Percentiles rank a stretch among this genome's conserved stretches.
phyloP scores from a whole-genome alignment of 768 basidiomycete species.

The Mycena polygramma region DNA sequence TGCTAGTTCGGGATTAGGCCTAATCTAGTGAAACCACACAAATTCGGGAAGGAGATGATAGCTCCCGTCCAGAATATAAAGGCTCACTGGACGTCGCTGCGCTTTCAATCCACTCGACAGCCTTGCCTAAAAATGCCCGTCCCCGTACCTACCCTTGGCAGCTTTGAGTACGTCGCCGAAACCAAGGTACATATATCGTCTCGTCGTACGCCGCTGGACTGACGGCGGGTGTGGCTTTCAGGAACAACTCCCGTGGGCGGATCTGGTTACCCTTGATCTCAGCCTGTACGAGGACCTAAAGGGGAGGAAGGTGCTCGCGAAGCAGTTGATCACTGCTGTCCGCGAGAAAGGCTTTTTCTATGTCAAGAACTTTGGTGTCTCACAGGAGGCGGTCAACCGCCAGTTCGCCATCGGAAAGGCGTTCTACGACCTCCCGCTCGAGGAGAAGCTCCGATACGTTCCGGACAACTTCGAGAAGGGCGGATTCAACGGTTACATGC shows the following conservation, averaged over 20 bases:
- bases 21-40: neutral
- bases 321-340: conserved; percentile 58
- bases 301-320: conserved; percentile 56
- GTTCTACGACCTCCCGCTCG: conserved; percentile 64
- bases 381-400: conserved; percentile 60
- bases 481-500: conserved; percentile 64
- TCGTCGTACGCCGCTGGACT: conserved; percentile 17
- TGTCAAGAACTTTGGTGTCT: conserved; percentile 64
- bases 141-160: conserved; percentile 49
- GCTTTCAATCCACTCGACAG: neutral
- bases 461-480: conserved; percentile 54
- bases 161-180: conserved; percentile 51
- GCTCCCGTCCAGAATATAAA: conserved; percentile 11
- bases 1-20: conserved; percentile 11
- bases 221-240: conserved; percentile 29
- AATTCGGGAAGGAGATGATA: conserved; percentile 9
- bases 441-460: conserved; percentile 62
- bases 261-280: conserved; percentile 61
- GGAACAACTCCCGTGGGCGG: conserved; percentile 65
- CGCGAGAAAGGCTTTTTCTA: conserved; percentile 66
- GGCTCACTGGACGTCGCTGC: too few species aligned
- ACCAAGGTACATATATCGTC: conserved; percentile 44
- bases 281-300: conserved; percentile 53
- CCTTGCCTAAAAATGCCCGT: conserved; percentile 45
- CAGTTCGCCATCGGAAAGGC: conserved; percentile 62